Percentiles rank a stretch among this genome's conserved stretches.
Conservation (phyloP, 495 filamentous ascomycete genomes). For the Elaphomyces granulatus region DNA sequence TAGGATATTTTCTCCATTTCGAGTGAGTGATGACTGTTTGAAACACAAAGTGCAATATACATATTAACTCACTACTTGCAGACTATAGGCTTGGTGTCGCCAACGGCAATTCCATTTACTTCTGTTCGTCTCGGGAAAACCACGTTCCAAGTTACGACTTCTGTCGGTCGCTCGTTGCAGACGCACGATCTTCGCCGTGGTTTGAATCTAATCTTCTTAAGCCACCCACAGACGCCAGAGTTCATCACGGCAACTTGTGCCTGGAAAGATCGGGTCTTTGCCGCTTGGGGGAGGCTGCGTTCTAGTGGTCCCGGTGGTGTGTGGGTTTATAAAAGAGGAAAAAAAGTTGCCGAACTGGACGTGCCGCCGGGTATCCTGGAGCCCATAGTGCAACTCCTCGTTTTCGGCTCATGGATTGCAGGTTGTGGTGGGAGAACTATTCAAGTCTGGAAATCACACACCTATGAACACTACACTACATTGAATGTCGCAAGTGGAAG, state of each 20-base stretch:
- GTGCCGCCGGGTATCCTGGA: conserved; percentile 43
- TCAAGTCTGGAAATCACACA: conserved; percentile 79
- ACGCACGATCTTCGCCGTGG: conserved; percentile 87
- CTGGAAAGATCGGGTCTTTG: conserved; percentile 76
- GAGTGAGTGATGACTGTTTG: conserved; percentile 41
- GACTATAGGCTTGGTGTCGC: conserved; percentile 87
- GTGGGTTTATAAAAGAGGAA: conserved; percentile 95
- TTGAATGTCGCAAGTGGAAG: conserved; percentile 34
- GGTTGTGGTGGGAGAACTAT: conserved; percentile 60
- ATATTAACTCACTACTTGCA: conserved; percentile 18
- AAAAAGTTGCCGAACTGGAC: conserved; percentile 61
- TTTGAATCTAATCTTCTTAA: conserved; percentile 83
- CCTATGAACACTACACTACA: conserved; percentile 79
- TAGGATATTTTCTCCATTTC: conserved; percentile 78
- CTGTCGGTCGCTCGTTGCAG: conserved; percentile 74
- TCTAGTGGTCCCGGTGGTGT: conserved; percentile 43
- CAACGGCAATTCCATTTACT: conserved; percentile 78
- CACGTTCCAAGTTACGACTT: conserved; percentile 94
- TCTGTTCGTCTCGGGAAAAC: conserved; percentile 78
- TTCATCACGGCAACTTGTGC: conserved; percentile 73
- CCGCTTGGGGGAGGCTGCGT: conserved; percentile 60
- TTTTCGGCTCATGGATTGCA: conserved; percentile 87
- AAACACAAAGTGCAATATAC: background rate
- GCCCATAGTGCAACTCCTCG: conserved; percentile 60
- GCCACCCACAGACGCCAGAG: conserved; percentile 72